Evolutionary conservation across 441 rosid genomes (phyloP).

Genomic region (Adansonia rubrostipa): DNA sequence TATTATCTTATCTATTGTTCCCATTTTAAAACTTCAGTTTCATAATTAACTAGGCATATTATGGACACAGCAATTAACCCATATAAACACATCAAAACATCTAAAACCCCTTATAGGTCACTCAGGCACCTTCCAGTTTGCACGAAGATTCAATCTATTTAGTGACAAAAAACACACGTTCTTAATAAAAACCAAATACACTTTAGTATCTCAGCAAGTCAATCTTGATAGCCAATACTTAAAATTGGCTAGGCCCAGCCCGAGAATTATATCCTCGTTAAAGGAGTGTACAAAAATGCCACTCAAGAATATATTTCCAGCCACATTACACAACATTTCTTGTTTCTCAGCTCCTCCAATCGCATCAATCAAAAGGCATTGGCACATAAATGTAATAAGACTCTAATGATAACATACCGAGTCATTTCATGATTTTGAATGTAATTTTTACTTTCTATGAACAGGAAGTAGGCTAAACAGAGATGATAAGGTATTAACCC

Average conservation of each 20-base stretch:
- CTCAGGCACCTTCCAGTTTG: not conserved
- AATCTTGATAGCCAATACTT: slow-evolving; percentile 9
- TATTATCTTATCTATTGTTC: not conserved
- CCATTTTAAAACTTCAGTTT: too few relatives aligned
- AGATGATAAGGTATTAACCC: not conserved
- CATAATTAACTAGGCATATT: too few relatives aligned
- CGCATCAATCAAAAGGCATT: not conserved
- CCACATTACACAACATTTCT: not conserved
- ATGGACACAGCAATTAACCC: not conserved
- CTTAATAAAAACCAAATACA: not conserved
- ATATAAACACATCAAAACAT: not conserved
- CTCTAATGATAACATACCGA: not conserved
- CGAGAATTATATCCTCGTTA: not conserved
- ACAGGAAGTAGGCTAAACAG: not conserved
- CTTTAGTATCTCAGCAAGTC: not conserved
- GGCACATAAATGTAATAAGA: not conserved
- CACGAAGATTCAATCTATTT: not conserved
- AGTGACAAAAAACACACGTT: not conserved
- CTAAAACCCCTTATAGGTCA: not conserved
- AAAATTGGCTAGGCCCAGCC: not conserved
- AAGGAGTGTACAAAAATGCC: not conserved
- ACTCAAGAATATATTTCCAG: not conserved
- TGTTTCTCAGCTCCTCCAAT: not conserved
- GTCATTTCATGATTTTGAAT: not conserved
- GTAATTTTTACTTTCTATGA: not conserved